phyloP scores from a whole-genome alignment of 192 early-diverging fungal genomes.

The Coemansia sp. region DNA sequence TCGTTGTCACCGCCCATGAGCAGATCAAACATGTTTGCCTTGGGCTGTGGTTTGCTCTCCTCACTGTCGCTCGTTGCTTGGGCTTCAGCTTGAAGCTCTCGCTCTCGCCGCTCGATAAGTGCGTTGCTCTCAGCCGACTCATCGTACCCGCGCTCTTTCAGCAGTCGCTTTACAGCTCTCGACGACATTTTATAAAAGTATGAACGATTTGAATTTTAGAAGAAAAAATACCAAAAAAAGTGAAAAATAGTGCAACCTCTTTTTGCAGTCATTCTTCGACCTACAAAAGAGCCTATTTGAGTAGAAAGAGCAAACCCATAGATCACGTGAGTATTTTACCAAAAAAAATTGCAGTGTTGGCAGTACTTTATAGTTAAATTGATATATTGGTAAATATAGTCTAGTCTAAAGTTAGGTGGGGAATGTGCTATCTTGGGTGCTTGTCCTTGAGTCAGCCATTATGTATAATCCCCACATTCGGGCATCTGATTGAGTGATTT shows the following conservation, averaged over 20 bases:
- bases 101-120: conserved; percentile 27
- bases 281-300: neutral
- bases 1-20: conserved; percentile 39
- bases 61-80: neutral
- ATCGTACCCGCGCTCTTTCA: conserved; percentile 54
- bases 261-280: too few species aligned
- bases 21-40: conserved; percentile 50
- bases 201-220: neutral
- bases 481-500: too few species aligned
- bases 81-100: conserved; percentile 5
- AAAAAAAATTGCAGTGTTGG: too few species aligned
- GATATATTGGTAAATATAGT: neutral
- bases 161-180: conserved; percentile 40
- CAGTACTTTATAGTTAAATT: too few species aligned
- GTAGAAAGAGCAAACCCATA: neutral
- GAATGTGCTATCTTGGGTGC: too few species aligned
- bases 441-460: neutral
- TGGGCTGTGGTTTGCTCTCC: neutral
- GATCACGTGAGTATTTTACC: neutral
- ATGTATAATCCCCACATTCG: too few species aligned
- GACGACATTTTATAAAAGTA: conserved; percentile 48
- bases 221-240: neutral
- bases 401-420: neutral
- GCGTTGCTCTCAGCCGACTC: conserved; percentile 43
- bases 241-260: neutral